Evolutionary conservation across 1,284 basidiomycete species (phyloP).

Genomic region (Sanghuangporus baumii): DNA sequence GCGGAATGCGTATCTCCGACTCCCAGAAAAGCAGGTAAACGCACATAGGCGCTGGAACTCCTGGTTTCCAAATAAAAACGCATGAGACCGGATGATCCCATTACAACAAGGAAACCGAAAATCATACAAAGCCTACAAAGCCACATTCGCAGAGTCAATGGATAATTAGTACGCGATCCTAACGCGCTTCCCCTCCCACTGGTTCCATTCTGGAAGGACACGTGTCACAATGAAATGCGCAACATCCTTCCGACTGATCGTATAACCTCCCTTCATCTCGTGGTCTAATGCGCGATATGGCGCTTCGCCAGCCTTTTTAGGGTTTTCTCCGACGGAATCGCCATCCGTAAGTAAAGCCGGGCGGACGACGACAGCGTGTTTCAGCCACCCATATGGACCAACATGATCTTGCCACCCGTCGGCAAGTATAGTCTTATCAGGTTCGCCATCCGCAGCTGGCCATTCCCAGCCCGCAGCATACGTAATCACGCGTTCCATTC

Average conservation of each 20-base stretch:
- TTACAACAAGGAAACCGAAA: neutral
- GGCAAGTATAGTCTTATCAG: constrained; percentile 17
- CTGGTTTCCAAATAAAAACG: neutral
- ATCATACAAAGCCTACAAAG: neutral
- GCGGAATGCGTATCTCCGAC: too few species aligned
- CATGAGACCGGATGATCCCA: neutral
- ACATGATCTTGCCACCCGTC: constrained; percentile 18
- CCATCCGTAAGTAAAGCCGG: constrained; percentile 56
- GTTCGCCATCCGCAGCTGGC: constrained; percentile 29
- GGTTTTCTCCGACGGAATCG: constrained; percentile 41
- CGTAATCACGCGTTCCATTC: constrained; percentile 42
- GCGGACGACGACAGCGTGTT: constrained; percentile 44
- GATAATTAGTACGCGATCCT: constrained; percentile 8
- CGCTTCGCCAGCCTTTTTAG: constrained; percentile 24
- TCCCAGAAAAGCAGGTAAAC: too few species aligned
- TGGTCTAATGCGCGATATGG: constrained; percentile 24
- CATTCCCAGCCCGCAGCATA: constrained; percentile 40
- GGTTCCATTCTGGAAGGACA: constrained; percentile 42
- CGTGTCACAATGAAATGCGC: constrained; percentile 59
- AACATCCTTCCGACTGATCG: constrained; percentile 57
- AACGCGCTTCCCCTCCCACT: constrained; percentile 31
- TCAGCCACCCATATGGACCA: constrained; percentile 33
- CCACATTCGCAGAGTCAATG: neutral
- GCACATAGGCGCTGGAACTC: too few species aligned
- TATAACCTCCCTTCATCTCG: constrained; percentile 37